Evolutionary conservation across 192 early-diverging fungal species (phyloP), one percentile per base, ranked within the genome.

Genomic region (Coemansia sp.): DNA sequence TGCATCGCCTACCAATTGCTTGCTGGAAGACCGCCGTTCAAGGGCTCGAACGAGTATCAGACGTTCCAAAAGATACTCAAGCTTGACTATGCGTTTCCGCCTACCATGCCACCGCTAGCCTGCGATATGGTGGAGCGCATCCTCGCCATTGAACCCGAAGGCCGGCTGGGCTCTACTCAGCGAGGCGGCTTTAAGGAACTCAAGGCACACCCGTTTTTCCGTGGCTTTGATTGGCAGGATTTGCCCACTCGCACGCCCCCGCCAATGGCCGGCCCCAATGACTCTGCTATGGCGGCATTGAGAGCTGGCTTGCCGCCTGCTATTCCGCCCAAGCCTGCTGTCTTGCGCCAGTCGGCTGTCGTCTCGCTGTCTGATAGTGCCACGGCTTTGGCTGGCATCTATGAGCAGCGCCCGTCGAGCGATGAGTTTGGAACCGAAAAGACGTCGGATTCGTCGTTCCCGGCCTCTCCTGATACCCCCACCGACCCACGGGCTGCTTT

Each of bases 11-110:
- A 89, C 76, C 96, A 99, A 69, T 67, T 99, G 69, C 73, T 96
- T 18, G 86, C 89, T 20, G 95, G 95, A 11, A 78, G 86, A 58
- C 94, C 95, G 26, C 97, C 97, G 2, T 98, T 99, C 82, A 95
- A 96, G 66, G 97, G 90, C 39, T 73, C 78, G 14, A 99, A 94
- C 62, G 97, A 99, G 67, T 99, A 97, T 71, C 90, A 92, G 73
- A 99, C 95, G 0, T 98, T 99, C 66, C 94, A 98, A 75, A 95
- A 91, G 64, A 93, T 99, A 48, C 83, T 92, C 45, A 91, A 92
- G 35, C 84, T 96, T 13, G 92, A 97, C 24, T 99, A 94, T 66
- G 50, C 77, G 0, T 87, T 97, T 36, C 97, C 97, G 13, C 82
- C 85, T 18, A 85, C 83, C 23, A 90, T 96, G 69, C 85, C 89